Conservation (phyloP, 345 rosid species). For the Crucihimalaya himalaica region DNA sequence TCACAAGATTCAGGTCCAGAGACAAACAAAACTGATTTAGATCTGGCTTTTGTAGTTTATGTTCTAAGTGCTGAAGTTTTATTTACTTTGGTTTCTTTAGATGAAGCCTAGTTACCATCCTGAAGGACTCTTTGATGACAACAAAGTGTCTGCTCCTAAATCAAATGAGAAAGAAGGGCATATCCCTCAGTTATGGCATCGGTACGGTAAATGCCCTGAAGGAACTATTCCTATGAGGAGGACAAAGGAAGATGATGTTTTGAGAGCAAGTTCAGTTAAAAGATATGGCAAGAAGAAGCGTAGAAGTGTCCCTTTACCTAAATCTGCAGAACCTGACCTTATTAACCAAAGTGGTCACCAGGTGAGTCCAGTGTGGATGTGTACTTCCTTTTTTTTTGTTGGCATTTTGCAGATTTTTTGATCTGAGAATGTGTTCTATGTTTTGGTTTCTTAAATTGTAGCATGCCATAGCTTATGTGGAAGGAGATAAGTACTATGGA, state of each 20-base stretch:
- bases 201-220: conserved; percentile 68
- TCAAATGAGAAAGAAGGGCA: conserved; percentile 56
- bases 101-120: conserved; percentile 89
- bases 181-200: conserved; percentile 81
- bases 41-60: background rate
- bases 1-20: conserved; percentile 89
- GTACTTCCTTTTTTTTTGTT: background rate
- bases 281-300: conserved; percentile 92
- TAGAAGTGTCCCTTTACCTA: conserved; percentile 76
- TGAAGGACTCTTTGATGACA: conserved; percentile 81
- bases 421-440: conserved; percentile 12
- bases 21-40: too few relatives aligned
- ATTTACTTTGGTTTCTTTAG: conserved; percentile 39
- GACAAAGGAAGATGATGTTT: conserved; percentile 80
- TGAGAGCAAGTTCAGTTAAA: conserved; percentile 92
- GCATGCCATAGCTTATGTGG: conserved; percentile 98
- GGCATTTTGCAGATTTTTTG: background rate
- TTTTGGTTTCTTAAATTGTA: conserved; percentile 38
- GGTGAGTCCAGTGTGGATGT: conserved; percentile 43
- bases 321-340: conserved; percentile 88
- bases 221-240: conserved; percentile 89
- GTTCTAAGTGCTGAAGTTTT: background rate
- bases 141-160: conserved; percentile 53
- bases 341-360: conserved; percentile 88
- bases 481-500: conserved; percentile 87